Evolutionary conservation across 495 filamentous ascomycete genomes (phyloP), one percentile per base, ranked within the genome.

Genomic region (Cercophora samala): DNA sequence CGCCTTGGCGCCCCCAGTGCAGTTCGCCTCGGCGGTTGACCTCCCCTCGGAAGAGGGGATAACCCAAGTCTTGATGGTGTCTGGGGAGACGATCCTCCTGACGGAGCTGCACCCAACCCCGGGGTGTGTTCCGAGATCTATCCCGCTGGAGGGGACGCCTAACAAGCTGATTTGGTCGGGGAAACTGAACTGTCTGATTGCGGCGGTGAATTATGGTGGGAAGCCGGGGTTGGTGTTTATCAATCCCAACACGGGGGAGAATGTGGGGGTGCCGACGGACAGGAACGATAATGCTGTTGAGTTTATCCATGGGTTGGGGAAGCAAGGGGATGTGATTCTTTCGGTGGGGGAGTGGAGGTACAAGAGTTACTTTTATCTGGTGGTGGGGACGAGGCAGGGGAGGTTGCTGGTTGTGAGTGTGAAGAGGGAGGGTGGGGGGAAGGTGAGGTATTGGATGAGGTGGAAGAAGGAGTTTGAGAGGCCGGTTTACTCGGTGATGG

Each of bases 91-190:
- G 24, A 68, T 88, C 3, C 68, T 87, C 25, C 70, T 88, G 17
- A 78, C 82, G 18, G 77, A 81, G n/a, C 64, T 89, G 22, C 78
- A 84, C 58, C 70, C 74, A 13, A 71, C 73, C 5, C 76, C 79
- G 8, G 82, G 82, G 58, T 76, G 82, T 0, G 80, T 88, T 8
- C 84, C 85, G 17, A 80, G 88, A 6, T 78, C 78, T 56, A 74
- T 88, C 1, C 74, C 74, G 0, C 69, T 87, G 5, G 64, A 66
- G 11, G 82, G 83, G 3, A 84, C 83, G 1, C 87, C 87, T 17
- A 77, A 76, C 5, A 83, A 81, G 52, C 68, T 89, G 0, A 64
- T 88, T 15, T 88, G 86, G 71, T 86, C 83, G 3, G 75, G 79
- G 13, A 69, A 69, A 29, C 76, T 87, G 5, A 75, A 80, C 4